Percentiles rank a stretch among this genome's conserved stretches.
Conservation (phyloP, 202 grass and related monocot species). For the Zoysia matrella region DNA sequence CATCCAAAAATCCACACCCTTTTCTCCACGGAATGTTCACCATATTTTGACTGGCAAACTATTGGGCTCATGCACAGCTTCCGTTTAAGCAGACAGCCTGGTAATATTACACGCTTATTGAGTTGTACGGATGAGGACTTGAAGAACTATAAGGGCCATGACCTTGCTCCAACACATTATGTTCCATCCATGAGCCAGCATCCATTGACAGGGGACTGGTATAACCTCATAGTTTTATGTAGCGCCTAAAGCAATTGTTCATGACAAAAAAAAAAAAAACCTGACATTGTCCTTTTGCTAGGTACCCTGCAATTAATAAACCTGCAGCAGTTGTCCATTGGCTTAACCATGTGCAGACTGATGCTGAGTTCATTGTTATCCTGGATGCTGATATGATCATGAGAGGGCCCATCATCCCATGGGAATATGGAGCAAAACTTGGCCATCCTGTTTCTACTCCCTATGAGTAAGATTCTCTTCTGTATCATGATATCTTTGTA, state of each 20-base stretch:
- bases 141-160: conserved; percentile 81
- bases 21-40: conserved; percentile 97
- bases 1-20: conserved; percentile 91
- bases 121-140: conserved; percentile 87
- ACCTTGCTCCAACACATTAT: conserved; percentile 91
- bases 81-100: conserved; percentile 82
- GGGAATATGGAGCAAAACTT: conserved; percentile 90
- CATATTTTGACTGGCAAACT: conserved; percentile 99
- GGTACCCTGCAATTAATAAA: conserved; percentile 99
- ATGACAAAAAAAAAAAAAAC: conserved; percentile 2
- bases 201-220: conserved; percentile 97
- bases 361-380: conserved; percentile 95
- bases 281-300: conserved; percentile 47
- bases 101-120: conserved; percentile 90
- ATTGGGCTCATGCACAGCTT: conserved; percentile 90
- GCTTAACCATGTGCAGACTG: conserved; percentile 86
- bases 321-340: conserved; percentile 96
- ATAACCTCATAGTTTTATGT: conserved; percentile 40
- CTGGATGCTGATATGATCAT: conserved; percentile 99
- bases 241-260: conserved; percentile 22
- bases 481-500: conserved; percentile 35
- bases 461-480: conserved; percentile 76
- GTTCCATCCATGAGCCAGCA: conserved; percentile 94
- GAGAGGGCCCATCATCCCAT: conserved; percentile 91
- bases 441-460: conserved; percentile 96